Evolutionary conservation across 179 eudicot species (phyloP).

Genomic region (Silene coronaria): DNA sequence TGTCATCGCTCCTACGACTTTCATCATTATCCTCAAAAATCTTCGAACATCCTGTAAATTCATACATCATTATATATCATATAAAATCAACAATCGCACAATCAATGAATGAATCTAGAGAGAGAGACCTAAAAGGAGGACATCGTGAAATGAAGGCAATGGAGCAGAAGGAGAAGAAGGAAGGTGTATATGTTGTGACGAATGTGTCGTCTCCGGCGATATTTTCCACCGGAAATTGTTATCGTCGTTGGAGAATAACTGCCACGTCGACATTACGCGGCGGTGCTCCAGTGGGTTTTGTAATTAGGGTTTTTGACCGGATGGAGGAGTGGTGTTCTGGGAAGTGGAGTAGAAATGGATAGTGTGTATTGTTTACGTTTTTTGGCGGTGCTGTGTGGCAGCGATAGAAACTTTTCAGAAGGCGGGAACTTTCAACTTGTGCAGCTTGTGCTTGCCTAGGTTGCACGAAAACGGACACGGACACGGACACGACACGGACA

Average conservation of each 20-base stretch:
- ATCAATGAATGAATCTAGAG: neutral
- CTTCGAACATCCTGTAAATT: constrained; percentile 40
- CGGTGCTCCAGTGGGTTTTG: constrained; percentile 1
- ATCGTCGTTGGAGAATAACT: constrained; percentile 48
- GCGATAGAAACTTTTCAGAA: neutral
- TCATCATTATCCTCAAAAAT: constrained; percentile 31
- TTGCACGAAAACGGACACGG: no score
- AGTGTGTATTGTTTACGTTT: neutral
- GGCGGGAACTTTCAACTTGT: constrained; percentile 31
- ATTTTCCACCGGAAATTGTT: constrained; percentile 60
- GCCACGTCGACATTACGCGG: constrained; percentile 62
- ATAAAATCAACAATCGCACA: neutral
- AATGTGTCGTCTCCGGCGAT: constrained; percentile 22
- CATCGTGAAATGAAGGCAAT: constrained; percentile 45
- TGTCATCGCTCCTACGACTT: constrained; percentile 11
- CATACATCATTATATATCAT: neutral
- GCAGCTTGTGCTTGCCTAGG: no score
- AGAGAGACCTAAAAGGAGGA: constrained; percentile 46
- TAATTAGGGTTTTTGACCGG: constrained; percentile 12
- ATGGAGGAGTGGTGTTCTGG: neutral
- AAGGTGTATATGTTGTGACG: constrained; percentile 5
- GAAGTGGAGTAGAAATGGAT: neutral
- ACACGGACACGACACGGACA: no score
- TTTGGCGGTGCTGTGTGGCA: neutral
- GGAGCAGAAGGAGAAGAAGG: constrained; percentile 21